Evolutionary conservation across 2,329 filamentous ascomycete genomes (phyloP).

Genomic region (Xylaria sp.): DNA sequence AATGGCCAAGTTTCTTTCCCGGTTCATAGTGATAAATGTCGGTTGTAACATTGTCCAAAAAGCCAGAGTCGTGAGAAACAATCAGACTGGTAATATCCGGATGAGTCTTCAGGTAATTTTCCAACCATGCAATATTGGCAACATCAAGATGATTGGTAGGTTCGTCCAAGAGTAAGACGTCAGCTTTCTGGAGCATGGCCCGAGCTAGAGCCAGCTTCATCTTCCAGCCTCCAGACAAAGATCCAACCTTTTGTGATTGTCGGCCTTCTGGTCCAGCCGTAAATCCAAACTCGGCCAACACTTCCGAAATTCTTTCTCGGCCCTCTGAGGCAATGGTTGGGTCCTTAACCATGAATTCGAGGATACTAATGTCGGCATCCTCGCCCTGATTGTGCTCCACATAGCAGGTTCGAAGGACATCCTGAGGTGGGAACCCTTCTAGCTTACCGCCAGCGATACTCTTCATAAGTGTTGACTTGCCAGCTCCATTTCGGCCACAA

Average conservation of each 20-base stretch:
- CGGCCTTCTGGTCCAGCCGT: constrained; percentile 86
- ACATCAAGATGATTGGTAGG: constrained; percentile 99
- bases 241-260: constrained; percentile 89
- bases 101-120: constrained; percentile 94
- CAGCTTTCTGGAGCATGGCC: constrained; percentile 96
- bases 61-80: constrained; percentile 97
- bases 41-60: constrained; percentile 95
- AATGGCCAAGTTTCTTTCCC: constrained; percentile 89
- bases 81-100: constrained; percentile 96
- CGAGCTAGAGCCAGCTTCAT: constrained; percentile 98
- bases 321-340: constrained; percentile 82
- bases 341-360: constrained; percentile 91
- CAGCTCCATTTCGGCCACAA: constrained; percentile 94
- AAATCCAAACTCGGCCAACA: constrained; percentile 92
- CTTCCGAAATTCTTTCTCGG: constrained; percentile 78
- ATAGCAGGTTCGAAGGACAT: constrained; percentile 93
- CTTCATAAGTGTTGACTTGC: constrained; percentile 99
- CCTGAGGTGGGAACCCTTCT: constrained; percentile 92
- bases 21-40: constrained; percentile 99
- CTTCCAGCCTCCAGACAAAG: constrained; percentile 97
- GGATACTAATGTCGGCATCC: constrained; percentile 93
- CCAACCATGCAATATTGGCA: constrained; percentile 92
- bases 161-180: constrained; percentile 95
- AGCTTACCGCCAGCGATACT: constrained; percentile 95
- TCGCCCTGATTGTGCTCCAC: constrained; percentile 99